Evolutionary conservation across 305 asterid species (phyloP).

Genomic region (Fraxinus latifolia): DNA sequence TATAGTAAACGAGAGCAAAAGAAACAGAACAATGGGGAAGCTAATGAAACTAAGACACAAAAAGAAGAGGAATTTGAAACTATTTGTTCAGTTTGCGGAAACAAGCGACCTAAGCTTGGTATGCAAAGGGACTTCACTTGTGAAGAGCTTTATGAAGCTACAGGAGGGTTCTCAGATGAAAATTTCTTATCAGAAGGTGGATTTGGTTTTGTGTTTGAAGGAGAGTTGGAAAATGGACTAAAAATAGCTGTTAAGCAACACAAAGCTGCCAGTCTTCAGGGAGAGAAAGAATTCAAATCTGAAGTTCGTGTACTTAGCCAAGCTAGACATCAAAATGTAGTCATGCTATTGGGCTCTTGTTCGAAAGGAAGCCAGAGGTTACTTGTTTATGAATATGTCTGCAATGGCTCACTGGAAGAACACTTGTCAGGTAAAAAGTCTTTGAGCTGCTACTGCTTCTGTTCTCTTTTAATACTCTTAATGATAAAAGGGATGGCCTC

Average conservation of each 20-base stretch:
- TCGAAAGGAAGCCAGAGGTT: conserved; percentile 49
- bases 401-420: conserved; percentile 63
- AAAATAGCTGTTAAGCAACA: conserved; percentile 66
- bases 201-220: conserved; percentile 58
- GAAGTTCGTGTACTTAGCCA: conserved; percentile 65
- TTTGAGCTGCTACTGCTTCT: not conserved
- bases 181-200: conserved; percentile 73
- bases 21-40: conserved; percentile 4
- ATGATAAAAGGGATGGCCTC: not conserved
- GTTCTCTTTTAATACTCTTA: not conserved
- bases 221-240: conserved; percentile 43
- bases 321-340: conserved; percentile 64
- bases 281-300: conserved; percentile 65
- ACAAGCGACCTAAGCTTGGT: conserved; percentile 45
- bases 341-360: conserved; percentile 66
- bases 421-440: conserved; percentile 40
- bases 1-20: conserved; percentile 4
- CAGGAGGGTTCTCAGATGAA: conserved; percentile 36
- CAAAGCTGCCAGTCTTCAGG: conserved; percentile 65
- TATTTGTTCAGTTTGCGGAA: conserved; percentile 53
- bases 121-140: conserved; percentile 46
- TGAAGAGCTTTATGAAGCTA: conserved; percentile 53
- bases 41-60: not conserved
- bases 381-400: conserved; percentile 71
- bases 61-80: conserved; percentile 28